phyloP scores from a whole-genome alignment of 805 yeast genomes.

The Ogataea zsoltii region DNA sequence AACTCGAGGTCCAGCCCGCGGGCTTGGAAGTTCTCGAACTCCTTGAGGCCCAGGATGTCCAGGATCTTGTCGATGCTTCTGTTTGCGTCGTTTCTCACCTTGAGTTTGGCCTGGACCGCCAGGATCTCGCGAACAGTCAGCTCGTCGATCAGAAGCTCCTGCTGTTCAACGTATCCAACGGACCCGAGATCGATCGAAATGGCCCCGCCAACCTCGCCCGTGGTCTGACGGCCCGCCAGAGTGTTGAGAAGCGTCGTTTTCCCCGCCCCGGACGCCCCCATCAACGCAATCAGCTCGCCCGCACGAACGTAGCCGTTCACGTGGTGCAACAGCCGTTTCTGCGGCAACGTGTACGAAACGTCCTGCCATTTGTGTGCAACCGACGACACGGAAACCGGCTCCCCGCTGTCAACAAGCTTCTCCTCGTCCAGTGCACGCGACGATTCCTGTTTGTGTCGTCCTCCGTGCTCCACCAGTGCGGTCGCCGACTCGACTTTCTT shows the following conservation, averaged over 20 bases:
- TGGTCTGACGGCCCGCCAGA: constrained; percentile 47
- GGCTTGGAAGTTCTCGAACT: constrained; percentile 34
- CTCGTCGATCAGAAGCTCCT: constrained; percentile 47
- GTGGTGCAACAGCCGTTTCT: too few relatives aligned
- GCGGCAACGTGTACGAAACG: too few relatives aligned
- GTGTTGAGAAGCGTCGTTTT: constrained; percentile 51
- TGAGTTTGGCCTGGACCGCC: constrained; percentile 23
- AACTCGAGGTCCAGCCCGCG: constrained; percentile 46
- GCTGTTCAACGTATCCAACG: constrained; percentile 55
- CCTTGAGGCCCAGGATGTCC: too few relatives aligned
- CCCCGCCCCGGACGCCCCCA: constrained; percentile 53
- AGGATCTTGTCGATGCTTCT: too few relatives aligned
- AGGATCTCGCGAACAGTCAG: constrained; percentile 50
- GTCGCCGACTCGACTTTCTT: too few relatives aligned
- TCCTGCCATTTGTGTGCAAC: too few relatives aligned
- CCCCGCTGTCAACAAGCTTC: too few relatives aligned
- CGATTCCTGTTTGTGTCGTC: too few relatives aligned
- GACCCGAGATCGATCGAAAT: constrained; percentile 39
- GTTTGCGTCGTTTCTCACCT: too few relatives aligned
- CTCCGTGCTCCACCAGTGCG: too few relatives aligned
- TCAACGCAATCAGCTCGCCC: constrained; percentile 44
- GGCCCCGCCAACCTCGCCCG: constrained; percentile 43
- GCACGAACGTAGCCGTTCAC: not conserved
- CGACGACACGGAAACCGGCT: too few relatives aligned
- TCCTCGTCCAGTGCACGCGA: too few relatives aligned